A percentile compares a stretch with the other conserved stretches of the same genome.
phyloP scores from a whole-genome alignment of 2,329 filamentous ascomycete species.

The Dactylellina haptotyla region DNA sequence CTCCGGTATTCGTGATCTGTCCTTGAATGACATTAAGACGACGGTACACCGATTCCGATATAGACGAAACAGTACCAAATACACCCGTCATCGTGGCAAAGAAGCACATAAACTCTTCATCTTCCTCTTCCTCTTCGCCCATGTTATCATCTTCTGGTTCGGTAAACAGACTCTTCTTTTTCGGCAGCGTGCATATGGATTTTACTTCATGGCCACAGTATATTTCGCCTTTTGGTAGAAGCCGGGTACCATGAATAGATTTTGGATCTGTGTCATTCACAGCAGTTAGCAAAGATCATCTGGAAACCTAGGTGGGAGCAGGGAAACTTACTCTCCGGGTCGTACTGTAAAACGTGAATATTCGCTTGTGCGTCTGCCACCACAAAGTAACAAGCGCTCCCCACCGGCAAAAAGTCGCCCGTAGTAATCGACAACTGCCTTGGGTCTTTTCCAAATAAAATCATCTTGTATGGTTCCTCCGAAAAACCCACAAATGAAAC shows the following conservation, averaged over 20 bases:
- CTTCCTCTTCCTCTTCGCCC: constrained; percentile 59
- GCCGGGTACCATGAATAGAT: constrained; percentile 85
- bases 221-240: constrained; percentile 89
- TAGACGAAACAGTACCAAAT: constrained; percentile 78
- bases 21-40: constrained; percentile 82
- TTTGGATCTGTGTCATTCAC: constrained; percentile 75
- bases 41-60: constrained; percentile 83
- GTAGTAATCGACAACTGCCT: constrained; percentile 80
- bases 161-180: constrained; percentile 58
- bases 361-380: constrained; percentile 86
- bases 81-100: constrained; percentile 79
- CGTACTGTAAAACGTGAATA: constrained; percentile 89
- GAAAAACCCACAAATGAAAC: constrained; percentile 97
- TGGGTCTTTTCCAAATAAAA: constrained; percentile 86
- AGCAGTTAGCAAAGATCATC: background rate
- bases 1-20: constrained; percentile 79
- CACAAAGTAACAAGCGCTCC: constrained; percentile 82
- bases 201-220: constrained; percentile 81
- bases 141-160: constrained; percentile 60
- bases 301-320: background rate
- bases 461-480: constrained; percentile 96
- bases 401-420: constrained; percentile 88
- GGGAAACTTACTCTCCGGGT: constrained; percentile 81
- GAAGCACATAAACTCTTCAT: constrained; percentile 67
- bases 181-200: constrained; percentile 77